Conservation (phyloP, 805 yeast species). For the Geotrichum ghanense region DNA sequence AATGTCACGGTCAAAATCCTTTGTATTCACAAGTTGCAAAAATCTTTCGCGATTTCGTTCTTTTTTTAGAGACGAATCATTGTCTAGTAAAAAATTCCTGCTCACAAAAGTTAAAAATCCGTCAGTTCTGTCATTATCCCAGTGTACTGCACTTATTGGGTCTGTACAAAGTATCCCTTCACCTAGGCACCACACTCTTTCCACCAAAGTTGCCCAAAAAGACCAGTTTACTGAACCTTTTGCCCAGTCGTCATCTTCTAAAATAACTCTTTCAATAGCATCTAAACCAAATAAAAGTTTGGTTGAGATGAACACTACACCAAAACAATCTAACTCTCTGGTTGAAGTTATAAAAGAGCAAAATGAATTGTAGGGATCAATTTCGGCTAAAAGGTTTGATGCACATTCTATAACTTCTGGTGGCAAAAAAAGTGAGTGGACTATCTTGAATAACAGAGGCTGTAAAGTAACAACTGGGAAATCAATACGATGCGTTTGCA, state of each 20-base stretch:
- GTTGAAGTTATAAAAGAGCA: background rate
- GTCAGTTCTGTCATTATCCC: background rate
- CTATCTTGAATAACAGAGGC: slow-evolving; percentile 32
- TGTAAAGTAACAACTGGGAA: slow-evolving; percentile 21
- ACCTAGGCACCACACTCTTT: background rate
- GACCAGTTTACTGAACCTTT: background rate
- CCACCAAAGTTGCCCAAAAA: background rate
- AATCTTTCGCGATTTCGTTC: background rate
- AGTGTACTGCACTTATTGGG: background rate
- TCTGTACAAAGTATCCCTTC: background rate
- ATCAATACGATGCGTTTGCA: background rate
- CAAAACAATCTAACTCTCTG: background rate
- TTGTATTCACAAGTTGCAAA: background rate
- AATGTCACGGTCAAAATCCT: too few species aligned
- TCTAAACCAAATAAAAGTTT: slow-evolving; percentile 5
- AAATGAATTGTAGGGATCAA: background rate
- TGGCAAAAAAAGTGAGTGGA: slow-evolving; percentile 37
- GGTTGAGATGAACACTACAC: slow-evolving; percentile 9
- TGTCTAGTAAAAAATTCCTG: background rate
- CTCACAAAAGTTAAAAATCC: background rate
- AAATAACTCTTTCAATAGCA: background rate
- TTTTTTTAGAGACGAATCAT: background rate
- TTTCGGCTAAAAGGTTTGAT: slow-evolving; percentile 17
- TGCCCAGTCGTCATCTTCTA: background rate
- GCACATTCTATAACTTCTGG: slow-evolving; percentile 35